phyloP scores from a whole-genome alignment of 345 rosid genomes.

The Lenwebbia sp. region DNA sequence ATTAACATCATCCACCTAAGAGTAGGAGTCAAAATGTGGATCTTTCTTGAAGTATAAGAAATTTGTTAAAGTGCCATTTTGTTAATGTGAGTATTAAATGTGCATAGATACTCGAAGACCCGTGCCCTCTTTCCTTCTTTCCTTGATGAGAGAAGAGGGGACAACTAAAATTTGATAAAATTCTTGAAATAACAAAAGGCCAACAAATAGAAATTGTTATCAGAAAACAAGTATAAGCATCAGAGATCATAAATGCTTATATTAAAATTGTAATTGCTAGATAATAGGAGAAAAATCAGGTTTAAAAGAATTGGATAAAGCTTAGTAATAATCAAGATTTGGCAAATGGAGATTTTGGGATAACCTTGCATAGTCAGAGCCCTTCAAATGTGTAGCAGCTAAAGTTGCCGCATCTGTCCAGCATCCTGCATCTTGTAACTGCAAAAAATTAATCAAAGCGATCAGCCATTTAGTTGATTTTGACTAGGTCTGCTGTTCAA shows the following conservation, averaged over 20 bases:
- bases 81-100: background rate
- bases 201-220: background rate
- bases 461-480: background rate
- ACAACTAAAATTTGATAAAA: background rate
- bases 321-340: background rate
- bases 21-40: background rate
- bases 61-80: background rate
- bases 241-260: background rate
- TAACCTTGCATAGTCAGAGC: constrained; percentile 94
- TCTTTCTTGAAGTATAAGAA: background rate
- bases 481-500: background rate
- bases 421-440: constrained; percentile 98
- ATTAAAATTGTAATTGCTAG: background rate
- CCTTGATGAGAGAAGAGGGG: background rate
- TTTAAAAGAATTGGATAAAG: background rate
- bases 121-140: background rate
- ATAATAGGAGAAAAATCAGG: background rate
- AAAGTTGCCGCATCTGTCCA: constrained; percentile 99
- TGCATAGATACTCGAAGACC: background rate
- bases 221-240: background rate
- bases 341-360: background rate
- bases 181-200: background rate
- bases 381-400: constrained; percentile 91
- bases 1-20: background rate
- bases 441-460: constrained; percentile 1